These are phyloP conservation scores for Penicillium oxalicum DNA, from an alignment of 2,329 filamentous ascomycete species.

Conservation along the genomic window DNA sequence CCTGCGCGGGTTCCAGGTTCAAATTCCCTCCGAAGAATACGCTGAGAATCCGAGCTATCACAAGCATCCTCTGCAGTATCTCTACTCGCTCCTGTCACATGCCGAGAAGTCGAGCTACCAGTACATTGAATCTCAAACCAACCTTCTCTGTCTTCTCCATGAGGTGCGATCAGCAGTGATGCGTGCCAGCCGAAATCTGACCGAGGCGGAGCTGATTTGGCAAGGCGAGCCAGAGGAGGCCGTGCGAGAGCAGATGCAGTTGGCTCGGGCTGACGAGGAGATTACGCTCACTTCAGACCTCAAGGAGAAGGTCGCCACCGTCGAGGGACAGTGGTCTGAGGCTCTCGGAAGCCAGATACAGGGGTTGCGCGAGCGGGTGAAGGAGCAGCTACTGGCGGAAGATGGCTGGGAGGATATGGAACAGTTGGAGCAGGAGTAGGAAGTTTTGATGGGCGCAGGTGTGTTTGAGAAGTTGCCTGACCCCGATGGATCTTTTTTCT, in stretches of 20 bases:
- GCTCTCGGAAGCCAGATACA: slow-evolving; percentile 74
- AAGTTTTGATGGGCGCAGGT: background rate
- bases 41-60: slow-evolving; percentile 80
- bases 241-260: slow-evolving; percentile 45
- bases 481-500: slow-evolving; percentile 4
- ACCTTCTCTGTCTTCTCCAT: slow-evolving; percentile 81
- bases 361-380: slow-evolving; percentile 67
- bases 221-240: slow-evolving; percentile 39
- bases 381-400: slow-evolving; percentile 64
- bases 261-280: slow-evolving; percentile 62
- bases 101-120: slow-evolving; percentile 91
- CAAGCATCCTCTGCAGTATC: slow-evolving; percentile 78
- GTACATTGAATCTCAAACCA: slow-evolving; percentile 92
- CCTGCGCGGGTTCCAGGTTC: slow-evolving; percentile 58
- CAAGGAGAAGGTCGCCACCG: slow-evolving; percentile 85
- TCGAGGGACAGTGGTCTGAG: slow-evolving; percentile 86
- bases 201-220: slow-evolving; percentile 58
- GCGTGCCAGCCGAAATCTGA: slow-evolving; percentile 59
- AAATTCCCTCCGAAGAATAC: slow-evolving; percentile 70
- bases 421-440: slow-evolving; percentile 45
- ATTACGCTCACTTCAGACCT: slow-evolving; percentile 70
- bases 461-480: background rate
- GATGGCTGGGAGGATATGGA: slow-evolving; percentile 85
- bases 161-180: slow-evolving; percentile 79
- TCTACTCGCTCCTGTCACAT: slow-evolving; percentile 77